Conservation (phyloP, 2,329 filamentous ascomycete species). For the Didymella segeticola region DNA sequence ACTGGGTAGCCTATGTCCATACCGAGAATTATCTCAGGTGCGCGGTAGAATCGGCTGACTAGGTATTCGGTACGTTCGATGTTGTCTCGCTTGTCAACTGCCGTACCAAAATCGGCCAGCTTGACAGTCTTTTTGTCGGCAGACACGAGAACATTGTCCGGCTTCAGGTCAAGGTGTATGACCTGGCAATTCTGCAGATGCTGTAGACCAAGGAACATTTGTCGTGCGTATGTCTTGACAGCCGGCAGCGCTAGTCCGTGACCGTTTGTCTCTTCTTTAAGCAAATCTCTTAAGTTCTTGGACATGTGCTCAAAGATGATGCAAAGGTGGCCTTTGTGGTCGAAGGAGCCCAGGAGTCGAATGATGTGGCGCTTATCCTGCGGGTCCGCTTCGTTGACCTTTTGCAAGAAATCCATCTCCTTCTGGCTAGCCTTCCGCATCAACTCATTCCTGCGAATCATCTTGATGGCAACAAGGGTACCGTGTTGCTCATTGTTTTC, state of each 20-base stretch:
- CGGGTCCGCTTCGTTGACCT: constrained; percentile 82
- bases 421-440: constrained; percentile 92
- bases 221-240: constrained; percentile 86
- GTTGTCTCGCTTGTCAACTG: constrained; percentile 81
- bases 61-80: constrained; percentile 94
- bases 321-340: constrained; percentile 93
- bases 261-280: constrained; percentile 83
- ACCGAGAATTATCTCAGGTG: constrained; percentile 96
- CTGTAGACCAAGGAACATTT: constrained; percentile 89
- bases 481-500: constrained; percentile 48
- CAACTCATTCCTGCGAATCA: constrained; percentile 95
- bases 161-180: constrained; percentile 94
- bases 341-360: constrained; percentile 84
- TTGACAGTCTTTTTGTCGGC: constrained; percentile 73
- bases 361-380: constrained; percentile 93
- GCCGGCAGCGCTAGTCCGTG: constrained; percentile 90
- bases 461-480: constrained; percentile 91
- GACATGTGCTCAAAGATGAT: constrained; percentile 95
- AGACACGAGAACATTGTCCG: constrained; percentile 88
- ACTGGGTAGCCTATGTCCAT: constrained; percentile 94
- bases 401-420: constrained; percentile 90
- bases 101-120: constrained; percentile 96
- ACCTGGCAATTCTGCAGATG: constrained; percentile 92
- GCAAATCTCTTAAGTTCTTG: constrained; percentile 83
- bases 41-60: constrained; percentile 95